These are phyloP conservation scores for Benincasa hispida DNA, from an alignment of 306 rosid species.

Conservation along the genomic window DNA sequence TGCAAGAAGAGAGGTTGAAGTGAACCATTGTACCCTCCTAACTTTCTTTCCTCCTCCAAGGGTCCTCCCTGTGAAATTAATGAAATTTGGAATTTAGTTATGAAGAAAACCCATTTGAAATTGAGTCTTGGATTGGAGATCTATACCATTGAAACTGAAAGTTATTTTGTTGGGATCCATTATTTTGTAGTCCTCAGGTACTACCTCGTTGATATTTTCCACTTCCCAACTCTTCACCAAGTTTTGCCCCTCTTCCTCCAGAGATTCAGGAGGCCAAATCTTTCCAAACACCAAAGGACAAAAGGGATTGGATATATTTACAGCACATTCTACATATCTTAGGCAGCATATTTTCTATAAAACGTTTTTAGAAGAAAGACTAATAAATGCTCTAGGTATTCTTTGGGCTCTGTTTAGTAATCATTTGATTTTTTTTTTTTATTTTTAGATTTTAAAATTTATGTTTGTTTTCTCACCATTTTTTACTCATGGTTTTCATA, in stretches of 20 bases:
- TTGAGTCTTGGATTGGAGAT: not conserved
- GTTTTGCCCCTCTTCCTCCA: conserved; percentile 49
- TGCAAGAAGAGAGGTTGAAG: conserved; percentile 47
- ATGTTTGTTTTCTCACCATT: too few species aligned
- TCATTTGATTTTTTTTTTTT: too few species aligned
- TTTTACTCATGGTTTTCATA: too few species aligned
- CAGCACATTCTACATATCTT: not conserved
- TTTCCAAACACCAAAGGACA: not conserved
- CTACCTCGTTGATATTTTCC: conserved; percentile 41
- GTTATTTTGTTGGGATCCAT: conserved; percentile 32
- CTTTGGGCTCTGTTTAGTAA: too few species aligned
- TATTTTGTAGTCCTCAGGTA: conserved; percentile 20
- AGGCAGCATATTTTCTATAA: not conserved
- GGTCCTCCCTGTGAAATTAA: not conserved
- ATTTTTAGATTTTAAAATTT: too few species aligned
- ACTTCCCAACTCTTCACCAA: conserved; percentile 48
- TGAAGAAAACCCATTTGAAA: not conserved
- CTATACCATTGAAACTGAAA: conserved; percentile 40
- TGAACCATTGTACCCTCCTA: conserved; percentile 46
- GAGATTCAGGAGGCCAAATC: conserved; percentile 57
- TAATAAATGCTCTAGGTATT: too few species aligned
- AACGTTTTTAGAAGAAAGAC: too few species aligned
- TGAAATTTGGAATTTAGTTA: not conserved
- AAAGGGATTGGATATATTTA: not conserved
- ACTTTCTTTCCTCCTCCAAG: conserved; percentile 30